Evolutionary conservation across 805 yeast genomes (phyloP), one percentile per base, ranked within the genome.

Genomic region (Candida fluviatilis): DNA sequence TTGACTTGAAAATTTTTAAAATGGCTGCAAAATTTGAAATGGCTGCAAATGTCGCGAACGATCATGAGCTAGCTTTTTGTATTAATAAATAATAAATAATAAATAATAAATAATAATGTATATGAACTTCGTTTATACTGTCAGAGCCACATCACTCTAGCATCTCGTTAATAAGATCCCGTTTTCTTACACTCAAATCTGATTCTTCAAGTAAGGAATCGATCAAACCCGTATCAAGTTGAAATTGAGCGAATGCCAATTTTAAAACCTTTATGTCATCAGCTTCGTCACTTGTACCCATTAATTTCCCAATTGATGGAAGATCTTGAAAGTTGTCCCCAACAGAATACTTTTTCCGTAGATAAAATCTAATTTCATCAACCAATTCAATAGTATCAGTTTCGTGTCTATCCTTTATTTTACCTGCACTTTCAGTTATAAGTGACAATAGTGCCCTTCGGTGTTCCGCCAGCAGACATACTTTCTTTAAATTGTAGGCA

Each of bases 301-400:
- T 10, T 21, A 51, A 48, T 1, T 40, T 42, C 8, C 54, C 52
- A 23, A 48, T 38, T 3, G 58, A 55, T 29, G 51, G 57, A 35
- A 58, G 54, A 29, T 57, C 60, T 18, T 47, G 42, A n/a, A 50
- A 46, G 10, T 51, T 58, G 27, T 54, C 60, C 38, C 45, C 43
- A 5, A 62, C 57, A 1, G 54, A 54, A 38, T 65, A 58, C 47
- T 62, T 63, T 49, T 70, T 66, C 10, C 63, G 50, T 33, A 85
- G 56, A 46, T 79, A 82, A 55, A 72, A 85, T 45, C 89, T 65
- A 8, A 85, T 80, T 60, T 84, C 95, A 57, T 84, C 95, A 18
- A 85, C 66, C 47, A 85, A 62, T 50, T 85, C 95, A 51, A 85
- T 82, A 1, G 91, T 82, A 60, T 85, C 95, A 0, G 84, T 81